These are phyloP conservation scores for Dactylonectria estremocensis DNA, from an alignment of 2,329 filamentous ascomycete species.

Conservation along the genomic window DNA sequence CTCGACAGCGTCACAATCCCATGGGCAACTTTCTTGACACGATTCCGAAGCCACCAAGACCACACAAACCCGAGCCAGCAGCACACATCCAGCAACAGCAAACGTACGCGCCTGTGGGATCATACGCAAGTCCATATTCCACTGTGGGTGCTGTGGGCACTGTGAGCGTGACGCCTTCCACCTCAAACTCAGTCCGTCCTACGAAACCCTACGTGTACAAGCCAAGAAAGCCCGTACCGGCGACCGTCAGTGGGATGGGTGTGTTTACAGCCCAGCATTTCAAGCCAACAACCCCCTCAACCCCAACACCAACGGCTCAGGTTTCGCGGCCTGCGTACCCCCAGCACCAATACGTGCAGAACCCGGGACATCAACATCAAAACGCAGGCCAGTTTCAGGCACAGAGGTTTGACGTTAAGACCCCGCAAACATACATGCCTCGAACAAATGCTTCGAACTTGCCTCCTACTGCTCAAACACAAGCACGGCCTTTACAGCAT, in stretches of 20 bases:
- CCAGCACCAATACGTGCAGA: conserved; percentile 35
- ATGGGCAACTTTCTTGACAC: conserved; percentile 83
- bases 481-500: conserved; percentile 26
- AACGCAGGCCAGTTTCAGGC: conserved; percentile 32
- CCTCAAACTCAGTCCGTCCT: conserved; percentile 31
- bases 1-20: conserved; percentile 72
- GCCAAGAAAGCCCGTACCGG: conserved; percentile 57
- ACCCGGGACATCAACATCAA: conserved; percentile 36
- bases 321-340: conserved; percentile 25
- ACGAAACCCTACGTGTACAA: conserved; percentile 71
- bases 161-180: neutral
- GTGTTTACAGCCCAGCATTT: conserved; percentile 48
- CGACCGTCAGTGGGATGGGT: conserved; percentile 39
- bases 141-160: neutral
- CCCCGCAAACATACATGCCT: conserved; percentile 34
- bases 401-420: conserved; percentile 45
- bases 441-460: conserved; percentile 16
- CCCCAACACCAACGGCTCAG: neutral
- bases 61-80: conserved; percentile 56
- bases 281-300: conserved; percentile 30
- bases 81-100: conserved; percentile 43
- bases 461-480: conserved; percentile 13
- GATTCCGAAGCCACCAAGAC: conserved; percentile 70
- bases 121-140: conserved; percentile 32
- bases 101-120: conserved; percentile 44